A percentile compares a stretch with the other conserved stretches of the same genome.
Evolutionary conservation across 192 early-diverging fungal species (phyloP).

Genomic region (Coemansia biformis): DNA sequence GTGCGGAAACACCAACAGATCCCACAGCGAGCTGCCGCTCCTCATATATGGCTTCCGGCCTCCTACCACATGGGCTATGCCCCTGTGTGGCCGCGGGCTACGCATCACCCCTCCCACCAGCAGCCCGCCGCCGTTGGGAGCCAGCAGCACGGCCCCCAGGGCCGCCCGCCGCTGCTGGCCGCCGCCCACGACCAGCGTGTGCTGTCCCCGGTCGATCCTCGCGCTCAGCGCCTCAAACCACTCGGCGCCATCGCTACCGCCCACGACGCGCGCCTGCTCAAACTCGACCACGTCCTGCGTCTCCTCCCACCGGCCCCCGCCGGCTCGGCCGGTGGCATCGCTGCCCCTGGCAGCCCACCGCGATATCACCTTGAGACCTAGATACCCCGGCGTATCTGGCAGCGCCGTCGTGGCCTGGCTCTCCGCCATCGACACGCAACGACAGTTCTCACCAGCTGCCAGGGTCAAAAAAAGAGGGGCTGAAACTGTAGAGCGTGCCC

Average conservation of each 20-base stretch:
- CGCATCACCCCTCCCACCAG: constrained; percentile 12
- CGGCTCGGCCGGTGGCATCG: not conserved
- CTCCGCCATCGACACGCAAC: no score
- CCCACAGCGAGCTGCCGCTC: constrained; percentile 42
- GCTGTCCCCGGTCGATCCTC: constrained; percentile 28
- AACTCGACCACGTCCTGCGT: constrained; percentile 4
- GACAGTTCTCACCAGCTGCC: no score
- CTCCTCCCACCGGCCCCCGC: constrained; percentile 7
- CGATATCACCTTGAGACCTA: constrained; percentile 4
- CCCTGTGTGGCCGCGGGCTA: constrained; percentile 9
- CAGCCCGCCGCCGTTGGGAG: not conserved
- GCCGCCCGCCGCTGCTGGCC: constrained; percentile 10
- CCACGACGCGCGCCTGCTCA: constrained; percentile 5
- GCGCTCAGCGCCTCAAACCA: constrained; percentile 19
- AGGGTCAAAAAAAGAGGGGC: no score
- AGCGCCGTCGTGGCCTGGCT: no score
- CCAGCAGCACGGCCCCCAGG: constrained; percentile 17
- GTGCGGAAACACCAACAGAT: constrained; percentile 40
- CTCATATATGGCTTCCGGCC: constrained; percentile 15
- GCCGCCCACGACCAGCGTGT: constrained; percentile 28
- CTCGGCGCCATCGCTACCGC: not conserved
- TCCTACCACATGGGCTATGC: constrained; percentile 8
- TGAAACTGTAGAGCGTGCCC: no score
- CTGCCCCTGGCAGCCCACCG: no score
- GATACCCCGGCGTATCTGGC: not conserved